Evolutionary conservation across 768 basidiomycete species (phyloP).

Genomic region (Lactarius hengduanensis): DNA sequence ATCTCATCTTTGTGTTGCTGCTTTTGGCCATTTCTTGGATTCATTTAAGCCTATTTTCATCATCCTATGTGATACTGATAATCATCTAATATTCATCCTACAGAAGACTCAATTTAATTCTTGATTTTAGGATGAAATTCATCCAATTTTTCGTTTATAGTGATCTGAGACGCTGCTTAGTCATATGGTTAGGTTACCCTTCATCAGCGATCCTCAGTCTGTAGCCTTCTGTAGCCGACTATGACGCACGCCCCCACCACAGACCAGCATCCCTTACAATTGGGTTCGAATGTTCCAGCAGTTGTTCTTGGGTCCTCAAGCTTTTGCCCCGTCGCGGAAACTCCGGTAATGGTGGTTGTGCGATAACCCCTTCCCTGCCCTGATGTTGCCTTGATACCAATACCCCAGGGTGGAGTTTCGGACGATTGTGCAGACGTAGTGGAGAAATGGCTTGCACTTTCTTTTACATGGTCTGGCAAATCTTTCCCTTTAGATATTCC

Average conservation of each 20-base stretch:
- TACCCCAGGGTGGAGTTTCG: not conserved
- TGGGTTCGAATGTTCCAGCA: not conserved
- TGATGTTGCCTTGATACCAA: constrained; percentile 7
- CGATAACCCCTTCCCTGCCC: not conserved
- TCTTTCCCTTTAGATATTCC: constrained; percentile 63
- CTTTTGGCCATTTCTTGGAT: no score
- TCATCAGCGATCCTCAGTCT: no score
- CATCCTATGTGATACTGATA: no score
- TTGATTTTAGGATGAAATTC: no score
- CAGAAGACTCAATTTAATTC: no score
- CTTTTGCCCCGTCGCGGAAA: not conserved
- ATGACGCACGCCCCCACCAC: not conserved
- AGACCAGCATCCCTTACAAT: not conserved
- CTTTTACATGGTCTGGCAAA: constrained; percentile 73
- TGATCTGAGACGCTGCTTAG: no score
- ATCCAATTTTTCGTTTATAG: no score
- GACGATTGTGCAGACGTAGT: constrained; percentile 1
- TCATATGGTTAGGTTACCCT: no score
- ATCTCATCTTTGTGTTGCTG: no score
- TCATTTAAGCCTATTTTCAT: no score
- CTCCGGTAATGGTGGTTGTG: constrained; percentile 9
- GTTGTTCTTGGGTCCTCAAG: no score
- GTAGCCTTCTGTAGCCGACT: not conserved
- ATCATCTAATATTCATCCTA: no score
- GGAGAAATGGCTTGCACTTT: constrained; percentile 56